Base-by-base conservation (phyloP, 1,284 basidiomycete species). In the Rhodofomes roseus region DNA sequence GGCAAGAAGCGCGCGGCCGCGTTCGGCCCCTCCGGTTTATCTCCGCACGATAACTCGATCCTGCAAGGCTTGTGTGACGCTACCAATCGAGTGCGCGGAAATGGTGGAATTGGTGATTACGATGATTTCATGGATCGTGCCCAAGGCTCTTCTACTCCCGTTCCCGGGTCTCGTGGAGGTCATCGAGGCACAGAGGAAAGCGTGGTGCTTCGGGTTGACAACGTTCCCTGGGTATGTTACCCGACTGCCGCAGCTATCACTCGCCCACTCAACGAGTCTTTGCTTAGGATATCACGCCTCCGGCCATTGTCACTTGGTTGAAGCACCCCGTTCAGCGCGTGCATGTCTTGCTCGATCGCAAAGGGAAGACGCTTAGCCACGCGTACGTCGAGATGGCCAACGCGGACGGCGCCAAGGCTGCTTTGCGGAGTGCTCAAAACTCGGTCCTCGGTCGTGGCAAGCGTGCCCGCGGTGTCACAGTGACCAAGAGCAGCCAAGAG, bases 231-330 rank as follows among this genome's bases (percentile, higher is more conserved):
- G 90, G 89, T 91, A 70, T 46, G 85, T 74, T 43, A 63, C 6
- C n/a, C 18, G 36, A n/a, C n/a, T 52, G 2, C 27, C 27, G 16
- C 55, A n/a, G 55, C 44, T 48, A 36, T 37, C 12, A 12, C 25
- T 58, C 55, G 37, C 29, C 51, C 56, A 44, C 36, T 39, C 41
- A 25, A 58, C 5, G 64, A 43, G n/a, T 14, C 60, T 20, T 59
- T 91, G 89, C 60, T 22, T 60, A 92, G 90, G 90, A 93, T 68
- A 89, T 93, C 61, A 92, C 91, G 0, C 90, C 91, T 9, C 80
- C 83, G 20, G 84, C 82, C 58, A 86, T 92, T 55, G 73, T 72
- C 8, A 72, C 77, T 4, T 92, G 90, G 86, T 74, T 92, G 56
- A 84, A 81, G 62, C 83, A 87, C 58, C 85, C 87, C 16, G 76